Evolutionary conservation across 306 rosid genomes (phyloP), one percentile per base, ranked within the genome.

Genomic region (Casuarina cunninghamiana): DNA sequence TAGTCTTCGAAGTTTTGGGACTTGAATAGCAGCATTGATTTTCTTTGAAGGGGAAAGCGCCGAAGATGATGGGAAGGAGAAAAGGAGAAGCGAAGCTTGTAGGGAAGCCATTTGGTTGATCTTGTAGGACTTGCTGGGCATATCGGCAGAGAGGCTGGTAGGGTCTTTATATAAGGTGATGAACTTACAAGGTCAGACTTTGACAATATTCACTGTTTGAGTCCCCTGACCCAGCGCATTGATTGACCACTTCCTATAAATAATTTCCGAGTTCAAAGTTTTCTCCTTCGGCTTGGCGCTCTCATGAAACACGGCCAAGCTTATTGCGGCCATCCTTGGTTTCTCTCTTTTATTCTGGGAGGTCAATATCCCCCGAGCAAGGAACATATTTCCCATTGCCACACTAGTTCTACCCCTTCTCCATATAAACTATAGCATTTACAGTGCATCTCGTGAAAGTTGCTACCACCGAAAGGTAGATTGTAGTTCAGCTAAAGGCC

Each of bases 21-120:
- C 66, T 21, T 82, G 83, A 13, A 87, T 71, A 4, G 87, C 74
- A 10, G 87, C 85, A 15, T 75, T 62, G 67, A 65, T 53, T 74
- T 42, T 77, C 60, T 75, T 80, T 19, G 87, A 85, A 15, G 86
- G 78, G 42, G 79, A 55, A 63, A 17, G 26, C 42, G 79, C 60
- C 15, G 79, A 68, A 53, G 80, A 60, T 21, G 86, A 11, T 54
- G 61, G 17, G 8, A 10, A 55, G n/a, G 69, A 75, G 58, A 49
- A 5, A 15, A 72, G 42, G 3, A 57, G 63, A 21, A 21, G 3
- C 9, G 63, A 57, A 57, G 63, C 12, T 8, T 21, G 63, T 2
- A 57, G 63, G 63, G 63, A 57, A 57, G 63, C 63, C 63, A 57
- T 57, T 9, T 57, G 37, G 21, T 21, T 57, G 10, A 0, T 6